Conservation (phyloP, 1,284 basidiomycete genomes). For the Moniliophthora roreri region DNA sequence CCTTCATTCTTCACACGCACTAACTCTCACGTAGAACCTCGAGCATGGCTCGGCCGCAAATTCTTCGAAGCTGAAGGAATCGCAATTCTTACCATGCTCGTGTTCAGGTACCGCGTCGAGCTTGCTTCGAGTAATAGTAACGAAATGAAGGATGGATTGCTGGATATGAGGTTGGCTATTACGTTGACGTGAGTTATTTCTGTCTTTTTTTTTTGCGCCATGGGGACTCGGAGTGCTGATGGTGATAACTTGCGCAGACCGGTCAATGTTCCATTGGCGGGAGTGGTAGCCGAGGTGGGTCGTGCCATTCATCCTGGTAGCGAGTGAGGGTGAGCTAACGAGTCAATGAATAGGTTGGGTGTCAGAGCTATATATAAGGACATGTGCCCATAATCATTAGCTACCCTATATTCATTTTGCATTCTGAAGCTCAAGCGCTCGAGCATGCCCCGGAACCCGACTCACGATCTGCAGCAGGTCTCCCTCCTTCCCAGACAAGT, state of each 20-base stretch:
- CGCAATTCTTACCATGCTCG: not conserved
- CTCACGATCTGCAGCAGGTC: too few species aligned
- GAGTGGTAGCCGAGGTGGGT: too few species aligned
- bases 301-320: too few species aligned
- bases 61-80: not conserved
- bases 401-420: too few species aligned
- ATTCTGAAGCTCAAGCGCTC: too few species aligned
- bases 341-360: too few species aligned
- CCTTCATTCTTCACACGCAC: too few species aligned
- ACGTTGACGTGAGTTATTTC: constrained; percentile 5
- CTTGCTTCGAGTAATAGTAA: not conserved
- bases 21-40: not conserved
- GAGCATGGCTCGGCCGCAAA: constrained; percentile 1
- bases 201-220: too few species aligned
- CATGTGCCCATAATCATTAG: too few species aligned
- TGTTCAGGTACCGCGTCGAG: not conserved
- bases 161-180: not conserved
- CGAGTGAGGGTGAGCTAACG: not conserved
- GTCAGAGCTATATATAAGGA: too few species aligned
- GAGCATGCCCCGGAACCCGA: too few species aligned
- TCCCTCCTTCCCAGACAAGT: too few species aligned
- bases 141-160: not conserved
- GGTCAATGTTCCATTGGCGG: not conserved
- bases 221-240: not conserved
- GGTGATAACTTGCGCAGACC: not conserved